Percentiles rank a stretch among this genome's conserved stretches.
phyloP scores from a whole-genome alignment of 1,139 yeast species.

The Torulaspora globosa region DNA sequence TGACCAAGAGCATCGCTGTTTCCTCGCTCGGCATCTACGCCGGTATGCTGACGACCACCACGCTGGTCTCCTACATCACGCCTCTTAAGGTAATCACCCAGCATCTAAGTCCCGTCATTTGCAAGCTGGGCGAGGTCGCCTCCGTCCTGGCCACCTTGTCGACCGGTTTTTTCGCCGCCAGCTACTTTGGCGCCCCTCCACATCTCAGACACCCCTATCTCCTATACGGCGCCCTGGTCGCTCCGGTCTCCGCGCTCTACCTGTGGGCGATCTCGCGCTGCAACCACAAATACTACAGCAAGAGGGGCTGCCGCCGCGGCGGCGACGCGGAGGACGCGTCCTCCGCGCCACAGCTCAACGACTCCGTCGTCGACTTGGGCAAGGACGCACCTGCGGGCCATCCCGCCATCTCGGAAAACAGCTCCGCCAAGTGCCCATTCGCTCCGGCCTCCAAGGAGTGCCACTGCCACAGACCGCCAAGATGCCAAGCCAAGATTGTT shows the following conservation, averaged over 20 bases:
- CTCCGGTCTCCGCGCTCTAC: constrained; percentile 31
- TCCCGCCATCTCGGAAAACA: constrained; percentile 10
- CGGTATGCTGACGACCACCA: constrained; percentile 84
- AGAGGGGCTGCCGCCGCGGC: neutral
- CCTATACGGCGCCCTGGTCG: constrained; percentile 34
- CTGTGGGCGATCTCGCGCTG: constrained; percentile 22
- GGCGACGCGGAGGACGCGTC: constrained; percentile 1
- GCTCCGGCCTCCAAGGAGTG: constrained; percentile 10
- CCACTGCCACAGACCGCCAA: constrained; percentile 13
- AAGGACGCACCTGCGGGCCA: constrained; percentile 12
- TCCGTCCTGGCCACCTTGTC: constrained; percentile 31
- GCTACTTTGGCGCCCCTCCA: constrained; percentile 35
- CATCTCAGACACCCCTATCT: constrained; percentile 38
- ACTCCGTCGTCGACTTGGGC: constrained; percentile 34
- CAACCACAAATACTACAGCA: constrained; percentile 14
- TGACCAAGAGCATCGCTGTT: constrained; percentile 54
- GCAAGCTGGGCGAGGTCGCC: constrained; percentile 26
- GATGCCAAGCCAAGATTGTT: constrained; percentile 19
- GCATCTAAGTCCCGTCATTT: constrained; percentile 26
- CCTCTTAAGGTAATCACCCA: constrained; percentile 29
- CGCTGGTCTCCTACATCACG: constrained; percentile 45
- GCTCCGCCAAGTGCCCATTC: constrained; percentile 17
- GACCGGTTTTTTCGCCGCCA: constrained; percentile 33
- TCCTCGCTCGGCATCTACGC: constrained; percentile 91
- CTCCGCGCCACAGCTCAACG: constrained; percentile 20